Base-by-base conservation (phyloP, 1,139 yeast species). In the Yamadazyma triangularis region DNA sequence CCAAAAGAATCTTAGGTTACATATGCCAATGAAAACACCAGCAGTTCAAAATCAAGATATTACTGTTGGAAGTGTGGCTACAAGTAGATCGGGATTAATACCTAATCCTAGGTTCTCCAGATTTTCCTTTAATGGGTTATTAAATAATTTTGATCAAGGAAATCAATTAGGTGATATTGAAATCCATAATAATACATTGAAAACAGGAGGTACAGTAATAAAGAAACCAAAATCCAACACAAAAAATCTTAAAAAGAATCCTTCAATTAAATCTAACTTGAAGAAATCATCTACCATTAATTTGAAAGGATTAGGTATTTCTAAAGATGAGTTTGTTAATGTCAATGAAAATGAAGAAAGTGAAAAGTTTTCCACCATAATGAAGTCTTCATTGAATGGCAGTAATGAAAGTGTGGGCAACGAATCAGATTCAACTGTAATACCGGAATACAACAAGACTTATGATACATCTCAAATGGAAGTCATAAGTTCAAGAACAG, bases 31-130 rank as follows among this genome's bases (percentile, higher is more conserved):
- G 20, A 18, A 18, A 18, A 9, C 9, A 18, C 9, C 20, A 18
- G 8, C 20, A 7, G 9, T 18, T 7, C 6, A 18, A 9, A 18
- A 18, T 18, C 9, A 18, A 7, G 20, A 18, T 18, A 18, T 18
- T 7, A 18, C 20, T 18, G 20, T 18, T 7, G 20, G 20, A 7
- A 7, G 8, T 9, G 20, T 18, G 20, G 20, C 6, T 7, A 18
- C 20, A 18, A 18, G 20, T 6, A 18, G 20, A 18, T 18, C 20
- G 20, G 26, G 18, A 2, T 48, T 64, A 29, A 64, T 67, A 24
- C 73, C 74, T 9, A 68, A 68, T 35, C 73, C 73, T 8, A 47
- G 70, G 28, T 68, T 68, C 33, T 66, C 73, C 0, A 52, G 65
- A 27, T 57, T 68, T 34, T 65, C 73, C 0, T 64, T 68, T 45